These are phyloP conservation scores for Auriscalpium orientale DNA, from an alignment of 768 basidiomycete species.

Conservation along the genomic window DNA sequence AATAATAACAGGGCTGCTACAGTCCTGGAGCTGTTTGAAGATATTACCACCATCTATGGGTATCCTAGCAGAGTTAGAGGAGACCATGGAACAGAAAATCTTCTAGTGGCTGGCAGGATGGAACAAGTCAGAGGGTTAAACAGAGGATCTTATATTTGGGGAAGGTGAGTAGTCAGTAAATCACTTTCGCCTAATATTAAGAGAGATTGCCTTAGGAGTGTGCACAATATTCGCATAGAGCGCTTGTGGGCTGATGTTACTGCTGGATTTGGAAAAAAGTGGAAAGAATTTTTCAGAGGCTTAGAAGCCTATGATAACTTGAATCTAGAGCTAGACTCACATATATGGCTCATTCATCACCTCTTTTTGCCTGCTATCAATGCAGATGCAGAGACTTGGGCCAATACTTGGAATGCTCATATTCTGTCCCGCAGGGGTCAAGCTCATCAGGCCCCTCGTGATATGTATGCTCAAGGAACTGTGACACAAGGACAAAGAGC, in stretches of 20 bases:
- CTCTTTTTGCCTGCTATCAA: conserved; percentile 10
- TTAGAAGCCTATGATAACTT: neutral
- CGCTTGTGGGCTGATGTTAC: conserved; percentile 15
- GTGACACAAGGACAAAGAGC: neutral
- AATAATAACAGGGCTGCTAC: conserved; percentile 21
- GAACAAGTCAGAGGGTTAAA: conserved; percentile 3
- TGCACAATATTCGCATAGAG: conserved; percentile 18
- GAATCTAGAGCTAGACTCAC: neutral
- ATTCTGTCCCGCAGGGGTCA: conserved; percentile 5
- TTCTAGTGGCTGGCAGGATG: conserved; percentile 15
- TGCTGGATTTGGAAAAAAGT: neutral
- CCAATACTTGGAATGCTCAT: conserved; percentile 18
- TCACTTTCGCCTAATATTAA: neutral
- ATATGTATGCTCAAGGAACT: conserved; percentile 16
- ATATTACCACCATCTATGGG: neutral
- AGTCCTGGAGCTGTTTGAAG: conserved; percentile 6
- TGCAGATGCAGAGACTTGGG: conserved; percentile 4
- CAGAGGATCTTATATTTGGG: conserved; percentile 19
- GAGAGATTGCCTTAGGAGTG: conserved; percentile 5
- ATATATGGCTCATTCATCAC: neutral
- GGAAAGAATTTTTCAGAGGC: neutral
- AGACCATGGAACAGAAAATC: conserved; percentile 17
- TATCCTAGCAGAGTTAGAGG: conserved; percentile 13
- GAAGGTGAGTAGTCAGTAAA: conserved; percentile 4
- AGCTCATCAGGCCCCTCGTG: conserved; percentile 13